Evolutionary conservation across 768 basidiomycete species (phyloP), one percentile per base, ranked within the genome.

Genomic region (Pulveroboletus sp.): DNA sequence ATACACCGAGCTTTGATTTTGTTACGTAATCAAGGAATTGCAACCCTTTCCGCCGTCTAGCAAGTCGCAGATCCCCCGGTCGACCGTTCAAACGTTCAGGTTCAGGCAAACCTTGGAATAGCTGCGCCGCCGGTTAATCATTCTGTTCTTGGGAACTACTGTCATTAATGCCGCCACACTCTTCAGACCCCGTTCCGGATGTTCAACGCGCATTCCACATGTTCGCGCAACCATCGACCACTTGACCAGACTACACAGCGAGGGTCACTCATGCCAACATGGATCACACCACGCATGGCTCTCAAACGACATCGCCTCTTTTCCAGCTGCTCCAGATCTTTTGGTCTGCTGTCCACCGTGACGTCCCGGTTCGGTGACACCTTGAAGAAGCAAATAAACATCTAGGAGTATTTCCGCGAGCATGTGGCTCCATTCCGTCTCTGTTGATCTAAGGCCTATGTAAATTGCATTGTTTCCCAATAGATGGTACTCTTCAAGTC

Each of bases 191-290:
- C 58, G 52, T 51, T 64, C 51, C 49, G 46, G 56, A 51, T 45
- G 56, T 58, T 54, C 65, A 65, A 67, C 47, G 67, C 65, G 57
- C 56, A 59, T 41, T 57, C 65, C 65, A 65, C 65, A 69, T 67
- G 64, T 65, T 56, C 60, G 45, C 52, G 53, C 63, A 57, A 65
- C 44, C 48, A 62, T 47, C 47, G 53, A 56, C 61, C 50, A 49
- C 53, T 56, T 42, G 56, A 61, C 64, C 40, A 50, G 50, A 46
- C 61, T 61, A 48, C 55, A 51, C 56, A 44, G 53, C 50, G 61
- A 58, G 54, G 60, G 63, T 25, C 40, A 46, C 48, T 55, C 61
- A 56, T 61, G 53, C 41, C 47, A 54, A 45, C 56, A 40, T 51
- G 49, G 50, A 60, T 66, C 49, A 46, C 45, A 47, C 47, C 47